Conservation (phyloP, 2,329 filamentous ascomycete genomes). For the Sporothrix euskadiensis region DNA sequence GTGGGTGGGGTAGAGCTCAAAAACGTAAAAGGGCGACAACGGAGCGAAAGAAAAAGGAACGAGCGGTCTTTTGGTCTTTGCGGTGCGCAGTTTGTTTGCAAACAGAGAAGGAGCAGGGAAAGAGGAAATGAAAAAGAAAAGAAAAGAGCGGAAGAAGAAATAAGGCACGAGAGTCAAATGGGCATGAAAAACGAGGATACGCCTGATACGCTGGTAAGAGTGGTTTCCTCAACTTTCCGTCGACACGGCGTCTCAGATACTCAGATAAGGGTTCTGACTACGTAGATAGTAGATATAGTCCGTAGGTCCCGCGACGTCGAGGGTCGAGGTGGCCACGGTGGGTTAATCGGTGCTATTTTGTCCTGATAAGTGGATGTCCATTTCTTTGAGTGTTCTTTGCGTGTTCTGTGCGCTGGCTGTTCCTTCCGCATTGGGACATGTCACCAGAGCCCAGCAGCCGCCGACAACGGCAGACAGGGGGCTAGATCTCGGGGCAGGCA, state of each 20-base stretch:
- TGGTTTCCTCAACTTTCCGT: background rate
- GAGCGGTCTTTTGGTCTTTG: background rate
- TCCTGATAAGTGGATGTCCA: background rate
- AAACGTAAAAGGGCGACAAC: background rate
- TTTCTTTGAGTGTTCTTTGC: background rate
- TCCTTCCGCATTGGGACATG: constrained; percentile 19
- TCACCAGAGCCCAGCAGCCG: background rate
- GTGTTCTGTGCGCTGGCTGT: background rate
- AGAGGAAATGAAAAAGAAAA: background rate
- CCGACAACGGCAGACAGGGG: constrained; percentile 16
- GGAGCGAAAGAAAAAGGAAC: background rate
- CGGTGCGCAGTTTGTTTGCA: background rate
- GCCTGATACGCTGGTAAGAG: background rate
- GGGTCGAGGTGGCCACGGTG: background rate
- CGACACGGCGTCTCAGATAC: background rate
- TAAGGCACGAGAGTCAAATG: background rate
- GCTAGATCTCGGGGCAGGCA: constrained; percentile 9
- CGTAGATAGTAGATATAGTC: background rate
- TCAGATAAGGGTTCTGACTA: background rate
- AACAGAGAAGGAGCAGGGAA: background rate
- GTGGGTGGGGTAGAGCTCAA: background rate
- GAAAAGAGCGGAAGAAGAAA: background rate
- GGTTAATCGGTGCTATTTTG: background rate
- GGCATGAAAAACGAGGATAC: background rate
- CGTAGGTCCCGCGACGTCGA: constrained; percentile 1